Percentiles rank a stretch among this genome's conserved stretches.
Evolutionary conservation across 257 asterid species (phyloP).

Genomic region (Solanum appendiculatum): DNA sequence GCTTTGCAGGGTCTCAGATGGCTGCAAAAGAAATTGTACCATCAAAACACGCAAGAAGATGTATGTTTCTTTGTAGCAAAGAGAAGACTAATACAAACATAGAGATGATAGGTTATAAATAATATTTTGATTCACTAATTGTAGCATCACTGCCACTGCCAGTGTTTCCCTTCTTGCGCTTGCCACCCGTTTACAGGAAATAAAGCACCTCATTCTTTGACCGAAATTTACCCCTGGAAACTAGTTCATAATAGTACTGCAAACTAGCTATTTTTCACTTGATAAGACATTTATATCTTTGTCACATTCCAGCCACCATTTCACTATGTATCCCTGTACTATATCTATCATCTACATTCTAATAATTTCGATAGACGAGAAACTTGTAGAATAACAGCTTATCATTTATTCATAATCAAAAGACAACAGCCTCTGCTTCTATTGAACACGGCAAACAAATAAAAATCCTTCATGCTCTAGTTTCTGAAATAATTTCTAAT

Average conservation of each 20-base stretch:
- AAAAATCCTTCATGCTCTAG: not conserved
- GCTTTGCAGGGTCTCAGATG: slow-evolving; percentile 1
- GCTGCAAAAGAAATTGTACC: slow-evolving; percentile 1
- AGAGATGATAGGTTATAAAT: not conserved
- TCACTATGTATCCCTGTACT: not conserved
- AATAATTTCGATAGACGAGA: not conserved
- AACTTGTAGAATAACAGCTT: not conserved
- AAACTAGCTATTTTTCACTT: not conserved
- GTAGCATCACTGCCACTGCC: not conserved
- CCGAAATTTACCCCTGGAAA: slow-evolving; percentile 6
- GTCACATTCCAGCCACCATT: not conserved
- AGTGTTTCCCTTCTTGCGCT: slow-evolving; percentile 7
- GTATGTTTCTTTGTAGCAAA: not conserved
- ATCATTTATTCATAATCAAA: not conserved
- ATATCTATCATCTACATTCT: not conserved
- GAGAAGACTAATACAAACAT: not conserved
- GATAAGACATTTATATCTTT: not conserved
- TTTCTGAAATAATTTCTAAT: not conserved
- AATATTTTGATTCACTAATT: not conserved
- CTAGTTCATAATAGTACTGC: slow-evolving; percentile 19
- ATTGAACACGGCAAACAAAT: not conserved
- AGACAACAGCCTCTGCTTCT: not conserved
- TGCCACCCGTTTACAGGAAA: slow-evolving; percentile 15
- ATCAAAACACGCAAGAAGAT: not conserved
- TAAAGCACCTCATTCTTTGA: slow-evolving; percentile 23